Percentiles rank a stretch among this genome's conserved stretches.
These are phyloP conservation scores for Claviceps sp. DNA, from an alignment of 2,329 filamentous ascomycete species.

Conservation along the genomic window DNA sequence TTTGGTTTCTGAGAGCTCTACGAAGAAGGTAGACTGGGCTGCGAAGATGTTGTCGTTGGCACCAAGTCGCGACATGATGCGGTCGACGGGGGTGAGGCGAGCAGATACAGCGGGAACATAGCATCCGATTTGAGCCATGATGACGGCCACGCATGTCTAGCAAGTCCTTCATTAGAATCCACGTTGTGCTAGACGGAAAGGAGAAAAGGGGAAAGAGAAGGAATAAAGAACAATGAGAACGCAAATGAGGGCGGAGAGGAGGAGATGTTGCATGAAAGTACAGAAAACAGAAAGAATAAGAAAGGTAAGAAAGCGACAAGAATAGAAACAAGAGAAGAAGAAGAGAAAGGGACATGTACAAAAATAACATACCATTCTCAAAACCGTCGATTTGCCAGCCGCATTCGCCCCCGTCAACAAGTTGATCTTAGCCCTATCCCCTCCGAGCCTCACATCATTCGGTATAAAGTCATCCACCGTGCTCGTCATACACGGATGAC, in stretches of 20 bases:
- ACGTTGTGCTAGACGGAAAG: background rate
- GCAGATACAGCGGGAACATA: constrained; percentile 77
- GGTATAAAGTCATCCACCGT: constrained; percentile 91
- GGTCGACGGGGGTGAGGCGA: constrained; percentile 77
- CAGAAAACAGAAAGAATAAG: too few species aligned
- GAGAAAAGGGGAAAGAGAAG: background rate
- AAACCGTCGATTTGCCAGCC: constrained; percentile 89
- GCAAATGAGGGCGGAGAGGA: too few species aligned
- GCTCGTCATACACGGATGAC: constrained; percentile 88
- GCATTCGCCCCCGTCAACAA: constrained; percentile 92
- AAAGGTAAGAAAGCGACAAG: constrained; percentile 14
- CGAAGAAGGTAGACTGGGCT: constrained; percentile 94
- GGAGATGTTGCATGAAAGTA: background rate
- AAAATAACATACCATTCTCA: constrained; percentile 62
- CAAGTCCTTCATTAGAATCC: background rate
- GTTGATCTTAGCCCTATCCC: constrained; percentile 68
- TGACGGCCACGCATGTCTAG: constrained; percentile 85
- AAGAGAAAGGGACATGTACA: background rate
- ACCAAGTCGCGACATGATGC: constrained; percentile 95
- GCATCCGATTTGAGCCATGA: constrained; percentile 94
- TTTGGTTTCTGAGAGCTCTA: constrained; percentile 93
- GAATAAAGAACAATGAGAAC: too few species aligned
- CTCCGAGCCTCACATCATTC: constrained; percentile 82
- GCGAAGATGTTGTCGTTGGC: constrained; percentile 99
- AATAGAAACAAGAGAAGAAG: background rate